Evolutionary conservation across 2,329 filamentous ascomycete species (phyloP).

Genomic region (Fusarium nanum): DNA sequence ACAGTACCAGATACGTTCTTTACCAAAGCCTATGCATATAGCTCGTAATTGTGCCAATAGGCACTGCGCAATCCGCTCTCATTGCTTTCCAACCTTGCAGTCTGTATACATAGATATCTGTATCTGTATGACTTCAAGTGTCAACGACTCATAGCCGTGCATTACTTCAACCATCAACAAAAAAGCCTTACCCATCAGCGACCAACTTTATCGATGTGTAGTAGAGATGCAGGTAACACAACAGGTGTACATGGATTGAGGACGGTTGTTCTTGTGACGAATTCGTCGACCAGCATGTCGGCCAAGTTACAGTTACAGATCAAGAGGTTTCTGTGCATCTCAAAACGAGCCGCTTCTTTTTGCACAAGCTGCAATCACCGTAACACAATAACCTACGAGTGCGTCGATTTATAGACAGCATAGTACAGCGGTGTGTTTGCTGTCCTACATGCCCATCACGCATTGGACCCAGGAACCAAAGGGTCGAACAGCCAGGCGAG

Average conservation of each 20-base stretch:
- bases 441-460: neutral
- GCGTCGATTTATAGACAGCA: neutral
- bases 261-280: neutral
- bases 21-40: neutral
- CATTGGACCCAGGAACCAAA: neutral
- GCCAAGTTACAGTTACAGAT: neutral
- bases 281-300: neutral
- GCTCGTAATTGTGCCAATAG: neutral
- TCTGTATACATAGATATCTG: neutral
- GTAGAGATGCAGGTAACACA: neutral
- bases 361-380: neutral
- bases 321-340: neutral
- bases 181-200: neutral
- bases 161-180: neutral
- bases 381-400: neutral
- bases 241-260: neutral
- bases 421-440: neutral
- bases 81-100: neutral
- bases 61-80: neutral
- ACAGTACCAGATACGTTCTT: neutral
- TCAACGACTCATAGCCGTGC: neutral
- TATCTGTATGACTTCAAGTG: neutral
- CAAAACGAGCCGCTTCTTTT: neutral
- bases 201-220: no score
- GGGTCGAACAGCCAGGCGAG: neutral